A percentile compares a stretch with the other conserved stretches of the same genome.
phyloP scores from a whole-genome alignment of 495 filamentous ascomycete species.

The Choiromyces venosus region DNA sequence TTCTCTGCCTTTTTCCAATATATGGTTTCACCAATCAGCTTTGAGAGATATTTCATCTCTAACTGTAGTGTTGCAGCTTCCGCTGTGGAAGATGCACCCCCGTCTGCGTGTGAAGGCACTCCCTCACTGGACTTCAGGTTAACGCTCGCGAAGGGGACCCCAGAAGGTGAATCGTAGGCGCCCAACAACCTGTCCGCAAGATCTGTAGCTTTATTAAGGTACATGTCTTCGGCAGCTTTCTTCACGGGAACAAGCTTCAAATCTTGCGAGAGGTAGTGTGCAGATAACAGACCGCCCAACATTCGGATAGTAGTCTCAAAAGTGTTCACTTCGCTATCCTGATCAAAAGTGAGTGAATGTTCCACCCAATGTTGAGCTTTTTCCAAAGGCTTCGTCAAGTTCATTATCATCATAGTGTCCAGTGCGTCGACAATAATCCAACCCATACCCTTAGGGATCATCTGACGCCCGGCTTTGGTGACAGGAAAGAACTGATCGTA shows the following conservation, averaged over 20 bases:
- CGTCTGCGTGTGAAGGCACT: constrained; percentile 71
- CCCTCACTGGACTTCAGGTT: constrained; percentile 72
- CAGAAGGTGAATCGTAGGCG: constrained; percentile 79
- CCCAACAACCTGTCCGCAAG: constrained; percentile 79
- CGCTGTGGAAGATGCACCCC: constrained; percentile 87
- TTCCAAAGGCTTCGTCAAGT: constrained; percentile 76
- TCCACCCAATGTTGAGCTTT: constrained; percentile 88
- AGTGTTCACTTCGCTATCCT: constrained; percentile 91
- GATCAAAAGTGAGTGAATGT: constrained; percentile 73
- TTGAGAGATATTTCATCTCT: constrained; percentile 95
- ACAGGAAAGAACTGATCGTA: constrained; percentile 80
- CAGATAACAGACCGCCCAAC: constrained; percentile 88
- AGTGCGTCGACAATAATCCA: constrained; percentile 98
- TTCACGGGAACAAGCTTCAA: constrained; percentile 46
- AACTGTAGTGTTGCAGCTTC: constrained; percentile 89
- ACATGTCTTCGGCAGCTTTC: constrained; percentile 80
- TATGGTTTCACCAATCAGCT: constrained; percentile 82
- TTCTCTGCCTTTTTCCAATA: constrained; percentile 89
- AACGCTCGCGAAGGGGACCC: constrained; percentile 84
- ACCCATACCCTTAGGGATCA: constrained; percentile 76
- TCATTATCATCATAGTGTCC: constrained; percentile 98
- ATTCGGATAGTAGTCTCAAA: constrained; percentile 99
- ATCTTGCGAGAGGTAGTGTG: constrained; percentile 73
- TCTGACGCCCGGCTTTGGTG: constrained; percentile 70
- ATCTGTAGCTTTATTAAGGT: constrained; percentile 91